Percentiles rank a stretch among this genome's conserved stretches.
Conservation (phyloP, 2,329 filamentous ascomycete species). For the Beauveria australis region DNA sequence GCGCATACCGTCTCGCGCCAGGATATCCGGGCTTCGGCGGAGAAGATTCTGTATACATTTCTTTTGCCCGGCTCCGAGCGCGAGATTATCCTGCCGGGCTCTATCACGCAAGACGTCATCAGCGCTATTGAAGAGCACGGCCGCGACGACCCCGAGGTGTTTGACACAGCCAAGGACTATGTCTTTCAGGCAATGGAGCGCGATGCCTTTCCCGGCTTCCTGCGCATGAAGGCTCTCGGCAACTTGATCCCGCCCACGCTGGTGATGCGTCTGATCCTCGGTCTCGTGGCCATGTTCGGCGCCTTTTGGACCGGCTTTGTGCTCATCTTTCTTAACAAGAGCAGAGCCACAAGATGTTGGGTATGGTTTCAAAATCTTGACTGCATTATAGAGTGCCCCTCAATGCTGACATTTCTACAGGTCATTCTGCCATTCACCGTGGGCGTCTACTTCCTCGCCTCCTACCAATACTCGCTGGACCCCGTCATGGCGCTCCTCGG, state of each 20-base stretch:
- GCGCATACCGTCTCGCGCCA: conserved; percentile 76
- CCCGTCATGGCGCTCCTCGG: conserved; percentile 83
- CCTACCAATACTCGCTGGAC: conserved; percentile 93
- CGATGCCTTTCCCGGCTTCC: conserved; percentile 95
- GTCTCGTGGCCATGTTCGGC: conserved; percentile 78
- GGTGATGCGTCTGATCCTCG: conserved; percentile 75
- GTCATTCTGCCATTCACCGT: conserved; percentile 84
- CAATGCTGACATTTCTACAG: conserved; percentile 20
- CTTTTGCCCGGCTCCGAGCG: conserved; percentile 90
- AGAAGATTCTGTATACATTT: conserved; percentile 98
- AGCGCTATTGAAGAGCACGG: conserved; percentile 82
- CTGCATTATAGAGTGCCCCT: background rate
- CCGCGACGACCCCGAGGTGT: conserved; percentile 92
- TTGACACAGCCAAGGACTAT: conserved; percentile 96
- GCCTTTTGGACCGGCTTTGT: conserved; percentile 92
- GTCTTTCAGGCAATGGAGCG: conserved; percentile 99
- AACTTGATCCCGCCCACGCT: conserved; percentile 91
- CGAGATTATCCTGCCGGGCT: conserved; percentile 86
- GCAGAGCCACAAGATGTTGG: conserved; percentile 70
- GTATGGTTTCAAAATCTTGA: conserved; percentile 38
- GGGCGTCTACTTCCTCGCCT: conserved; percentile 78
- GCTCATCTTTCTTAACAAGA: conserved; percentile 81
- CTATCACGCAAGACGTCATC: conserved; percentile 79
- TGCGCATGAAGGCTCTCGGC: conserved; percentile 88
- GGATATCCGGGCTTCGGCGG: conserved; percentile 86